Base-by-base conservation (phyloP, 2,329 filamentous ascomycete species). In the Phaeophleospora eucalypticola region DNA sequence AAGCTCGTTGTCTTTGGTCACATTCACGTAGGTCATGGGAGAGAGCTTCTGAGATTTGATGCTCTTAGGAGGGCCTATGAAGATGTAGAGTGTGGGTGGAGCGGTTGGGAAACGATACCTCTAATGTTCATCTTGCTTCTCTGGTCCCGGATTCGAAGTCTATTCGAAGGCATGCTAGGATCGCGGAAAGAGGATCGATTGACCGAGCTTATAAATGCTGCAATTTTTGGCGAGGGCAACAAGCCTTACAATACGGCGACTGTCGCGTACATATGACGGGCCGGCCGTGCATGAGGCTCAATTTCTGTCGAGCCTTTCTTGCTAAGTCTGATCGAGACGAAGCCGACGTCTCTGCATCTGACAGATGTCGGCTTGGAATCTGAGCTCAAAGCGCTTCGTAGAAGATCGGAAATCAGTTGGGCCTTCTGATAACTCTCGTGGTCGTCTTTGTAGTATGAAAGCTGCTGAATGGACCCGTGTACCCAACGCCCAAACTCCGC, bases 1-100 rank as follows among this genome's bases (percentile, higher is more conserved):
- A 0, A 73, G 73, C 10, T 71, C 95, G 12, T 88, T 66, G 78
- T 95, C 40, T 95, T 93, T 64, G 89, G 89, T 1, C 89, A 95
- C 67, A 78, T 90, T 18, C 89, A 95, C 69, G 85, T 48, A 15
- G 65, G 59, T 0, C 54, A 61, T 7, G 68, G 69, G 1, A 51
- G 53, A 14, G 67, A 71, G 40, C 49, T 80, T 0, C 74, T 85
- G 8, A 85, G 80, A 67, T 93, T 85, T 73, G 87, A 91, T 64
- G 76, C 81, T 17, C 78, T 81, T 51, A 87, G 93, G 65, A 70
- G 69, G 16, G 77, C 78, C 1, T 91, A 87, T 68, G 86, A 90
- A 67, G 17, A 35, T 3, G 39, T 16, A 27, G 24, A 29, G 24
- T 12, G 24, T 12, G 24, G 12, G 7, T 29, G 24, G 24, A 29